Evolutionary conservation across 2,329 filamentous ascomycete species (phyloP).

Genomic region (Talaromyces sp.): DNA sequence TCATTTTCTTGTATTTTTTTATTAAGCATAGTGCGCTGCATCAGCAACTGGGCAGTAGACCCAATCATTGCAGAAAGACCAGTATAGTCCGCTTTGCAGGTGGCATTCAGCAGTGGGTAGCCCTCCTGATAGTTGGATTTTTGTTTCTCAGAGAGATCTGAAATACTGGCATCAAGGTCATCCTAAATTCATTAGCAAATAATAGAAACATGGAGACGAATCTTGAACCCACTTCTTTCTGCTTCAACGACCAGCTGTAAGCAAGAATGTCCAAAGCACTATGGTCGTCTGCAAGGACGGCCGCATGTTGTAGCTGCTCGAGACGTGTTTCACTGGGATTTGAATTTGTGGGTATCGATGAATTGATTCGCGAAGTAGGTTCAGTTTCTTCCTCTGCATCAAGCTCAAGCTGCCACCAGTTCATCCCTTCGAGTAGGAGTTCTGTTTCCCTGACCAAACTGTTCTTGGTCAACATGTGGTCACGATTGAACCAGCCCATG

Average conservation of each 20-base stretch:
- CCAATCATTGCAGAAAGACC: slow-evolving; percentile 30
- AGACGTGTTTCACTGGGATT: slow-evolving; percentile 20
- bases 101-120: slow-evolving; percentile 49
- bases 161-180: slow-evolving; percentile 58
- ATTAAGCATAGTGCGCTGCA: slow-evolving; percentile 19
- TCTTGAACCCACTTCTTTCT: slow-evolving; percentile 21
- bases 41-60: slow-evolving; percentile 24
- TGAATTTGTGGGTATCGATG: slow-evolving; percentile 26
- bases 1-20: slow-evolving; percentile 17
- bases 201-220: not conserved
- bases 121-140: slow-evolving; percentile 51
- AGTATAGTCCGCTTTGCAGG: slow-evolving; percentile 42
- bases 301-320: slow-evolving; percentile 22
- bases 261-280: slow-evolving; percentile 33
- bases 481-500: slow-evolving; percentile 71
- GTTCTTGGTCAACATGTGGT: slow-evolving; percentile 43
- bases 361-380: slow-evolving; percentile 38
- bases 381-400: slow-evolving; percentile 40
- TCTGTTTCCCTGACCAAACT: slow-evolving; percentile 54
- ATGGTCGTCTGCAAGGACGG: slow-evolving; percentile 27
- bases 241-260: slow-evolving; percentile 20
- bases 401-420: slow-evolving; percentile 62
- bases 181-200: slow-evolving; percentile 34
- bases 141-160: slow-evolving; percentile 51
- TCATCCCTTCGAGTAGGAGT: slow-evolving; percentile 59